Evolutionary conservation across 1,284 basidiomycete species (phyloP).

Genomic region (Singerocomus inundabilis): DNA sequence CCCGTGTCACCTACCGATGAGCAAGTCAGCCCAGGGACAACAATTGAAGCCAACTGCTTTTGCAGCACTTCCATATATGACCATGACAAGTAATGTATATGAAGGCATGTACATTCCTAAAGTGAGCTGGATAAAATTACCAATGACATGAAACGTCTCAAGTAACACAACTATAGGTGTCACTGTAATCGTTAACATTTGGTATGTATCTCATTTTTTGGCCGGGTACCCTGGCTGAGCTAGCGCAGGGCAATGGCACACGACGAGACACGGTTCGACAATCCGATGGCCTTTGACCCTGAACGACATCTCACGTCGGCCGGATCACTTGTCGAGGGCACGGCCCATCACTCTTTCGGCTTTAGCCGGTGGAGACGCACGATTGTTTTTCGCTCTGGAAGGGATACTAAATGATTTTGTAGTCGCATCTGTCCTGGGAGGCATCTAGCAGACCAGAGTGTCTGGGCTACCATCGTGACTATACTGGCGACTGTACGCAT

Average conservation of each 20-base stretch:
- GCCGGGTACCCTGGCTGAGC: background rate
- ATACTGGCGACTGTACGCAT: conserved; percentile 24
- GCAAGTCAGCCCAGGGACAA: background rate
- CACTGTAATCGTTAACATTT: conserved; percentile 26
- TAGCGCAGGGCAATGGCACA: conserved; percentile 25
- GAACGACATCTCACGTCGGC: conserved; percentile 27
- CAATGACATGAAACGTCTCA: background rate
- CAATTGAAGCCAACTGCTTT: background rate
- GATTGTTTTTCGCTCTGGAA: background rate
- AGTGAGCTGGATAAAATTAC: conserved; percentile 13
- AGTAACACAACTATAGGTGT: conserved; percentile 13
- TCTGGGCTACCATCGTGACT: conserved; percentile 28
- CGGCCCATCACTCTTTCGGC: conserved; percentile 15
- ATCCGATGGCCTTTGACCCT: conserved; percentile 28
- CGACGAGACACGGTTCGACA: conserved; percentile 22
- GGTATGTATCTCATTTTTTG: conserved; percentile 17
- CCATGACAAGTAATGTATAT: conserved; percentile 27
- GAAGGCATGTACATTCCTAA: conserved; percentile 35
- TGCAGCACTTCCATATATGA: conserved; percentile 30
- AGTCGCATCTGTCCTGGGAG: conserved; percentile 28
- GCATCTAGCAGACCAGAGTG: conserved; percentile 24
- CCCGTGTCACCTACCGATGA: conserved; percentile 25
- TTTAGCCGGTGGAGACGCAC: conserved; percentile 26
- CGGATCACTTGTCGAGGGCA: conserved; percentile 12
- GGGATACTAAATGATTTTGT: background rate